Conservation (phyloP, 306 rosid genomes). For the Cucumis hystrix region DNA sequence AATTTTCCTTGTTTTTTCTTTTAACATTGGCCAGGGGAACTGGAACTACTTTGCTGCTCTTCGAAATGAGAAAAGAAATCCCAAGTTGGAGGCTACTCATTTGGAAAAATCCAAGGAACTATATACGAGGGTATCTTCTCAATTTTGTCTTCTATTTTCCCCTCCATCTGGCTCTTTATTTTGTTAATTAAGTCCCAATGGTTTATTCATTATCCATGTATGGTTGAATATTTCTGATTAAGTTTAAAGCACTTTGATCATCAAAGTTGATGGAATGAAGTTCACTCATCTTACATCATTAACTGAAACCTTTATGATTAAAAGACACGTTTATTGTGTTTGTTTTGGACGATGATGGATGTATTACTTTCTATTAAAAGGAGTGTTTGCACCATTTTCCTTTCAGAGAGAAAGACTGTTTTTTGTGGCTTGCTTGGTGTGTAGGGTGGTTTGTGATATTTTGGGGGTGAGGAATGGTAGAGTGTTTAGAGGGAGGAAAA, state of each 20-base stretch:
- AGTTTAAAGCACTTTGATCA: background rate
- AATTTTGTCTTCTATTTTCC: slow-evolving; percentile 2
- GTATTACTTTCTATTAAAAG: background rate
- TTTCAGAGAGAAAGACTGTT: too few species aligned
- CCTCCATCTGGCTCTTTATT: slow-evolving; percentile 7
- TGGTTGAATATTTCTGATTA: background rate
- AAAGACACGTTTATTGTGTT: background rate
- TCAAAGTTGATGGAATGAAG: background rate
- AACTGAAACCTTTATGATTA: background rate
- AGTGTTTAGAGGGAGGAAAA: too few species aligned
- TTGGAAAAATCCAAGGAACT: slow-evolving; percentile 96
- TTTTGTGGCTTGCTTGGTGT: too few species aligned
- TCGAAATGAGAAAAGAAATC: slow-evolving; percentile 95
- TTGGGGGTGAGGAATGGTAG: too few species aligned
- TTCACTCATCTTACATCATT: background rate
- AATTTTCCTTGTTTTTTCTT: background rate
- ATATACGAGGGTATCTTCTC: slow-evolving; percentile 47
- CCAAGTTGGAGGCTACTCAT: slow-evolving; percentile 98
- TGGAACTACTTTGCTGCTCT: slow-evolving; percentile 99
- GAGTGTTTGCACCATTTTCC: background rate
- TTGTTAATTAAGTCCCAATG: background rate
- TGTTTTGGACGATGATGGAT: background rate
- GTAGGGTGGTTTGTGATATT: too few species aligned
- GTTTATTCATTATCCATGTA: background rate
- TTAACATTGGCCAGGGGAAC: slow-evolving; percentile 63